Conservation (phyloP, 2,329 filamentous ascomycete species). For the Fonsecaea monophora region DNA sequence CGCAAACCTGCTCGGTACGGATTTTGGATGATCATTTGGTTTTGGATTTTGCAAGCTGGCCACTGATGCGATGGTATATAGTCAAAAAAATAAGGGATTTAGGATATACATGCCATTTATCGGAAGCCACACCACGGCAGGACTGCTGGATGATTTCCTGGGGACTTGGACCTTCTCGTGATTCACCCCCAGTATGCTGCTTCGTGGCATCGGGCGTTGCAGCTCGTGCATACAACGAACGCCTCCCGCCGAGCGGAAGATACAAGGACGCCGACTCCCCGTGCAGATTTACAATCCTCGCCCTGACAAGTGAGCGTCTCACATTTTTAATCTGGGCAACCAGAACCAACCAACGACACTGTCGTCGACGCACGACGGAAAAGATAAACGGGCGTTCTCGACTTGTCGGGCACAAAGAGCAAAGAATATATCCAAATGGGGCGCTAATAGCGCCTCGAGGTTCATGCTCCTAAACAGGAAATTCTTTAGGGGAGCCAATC, state of each 20-base stretch:
- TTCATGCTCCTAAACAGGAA: slow-evolving; percentile 15
- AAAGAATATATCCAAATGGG: neutral
- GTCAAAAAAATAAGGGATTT: neutral
- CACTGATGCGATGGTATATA: neutral
- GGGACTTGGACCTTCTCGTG: no score
- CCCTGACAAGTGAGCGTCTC: neutral
- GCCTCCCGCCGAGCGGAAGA: neutral
- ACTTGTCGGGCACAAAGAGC: neutral
- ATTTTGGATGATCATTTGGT: no score
- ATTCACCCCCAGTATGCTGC: no score
- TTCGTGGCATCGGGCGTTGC: no score
- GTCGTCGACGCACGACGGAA: neutral
- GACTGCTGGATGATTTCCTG: no score
- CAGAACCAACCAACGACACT: no score
- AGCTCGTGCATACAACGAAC: no score
- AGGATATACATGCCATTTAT: neutral
- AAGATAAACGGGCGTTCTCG: neutral
- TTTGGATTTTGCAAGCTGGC: neutral
- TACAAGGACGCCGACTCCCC: neutral
- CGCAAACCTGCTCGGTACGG: no score
- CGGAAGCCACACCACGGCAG: neutral
- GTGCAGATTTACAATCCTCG: neutral
- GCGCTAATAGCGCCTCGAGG: neutral
- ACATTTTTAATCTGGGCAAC: neutral
- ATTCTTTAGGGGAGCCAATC: slow-evolving; percentile 14